Evolutionary conservation across 2,329 filamentous ascomycete species (phyloP).

Genomic region (Lachnellula occidentalis): DNA sequence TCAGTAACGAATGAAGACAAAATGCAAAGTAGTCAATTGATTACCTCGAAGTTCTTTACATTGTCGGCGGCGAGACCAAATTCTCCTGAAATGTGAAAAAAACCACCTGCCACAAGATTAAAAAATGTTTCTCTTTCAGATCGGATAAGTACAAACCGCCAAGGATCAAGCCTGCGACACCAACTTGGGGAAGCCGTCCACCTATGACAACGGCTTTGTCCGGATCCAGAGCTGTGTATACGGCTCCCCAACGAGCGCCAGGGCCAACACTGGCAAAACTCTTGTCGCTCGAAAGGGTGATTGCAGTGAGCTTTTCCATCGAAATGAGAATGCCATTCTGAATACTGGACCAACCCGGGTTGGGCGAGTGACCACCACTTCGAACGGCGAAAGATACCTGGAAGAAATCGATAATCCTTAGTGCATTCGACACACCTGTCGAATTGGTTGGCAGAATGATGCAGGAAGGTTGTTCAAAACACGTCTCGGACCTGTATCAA

Average conservation of each 20-base stretch:
- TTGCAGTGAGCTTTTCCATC: conserved; percentile 28
- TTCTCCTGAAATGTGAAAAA: conserved; percentile 15
- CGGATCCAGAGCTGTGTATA: conserved; percentile 33
- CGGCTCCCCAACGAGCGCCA: conserved; percentile 34
- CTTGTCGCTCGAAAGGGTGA: conserved; percentile 26
- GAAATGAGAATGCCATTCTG: conserved; percentile 43
- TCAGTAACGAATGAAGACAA: not conserved
- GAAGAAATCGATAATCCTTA: conserved; percentile 2
- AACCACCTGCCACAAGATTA: not conserved
- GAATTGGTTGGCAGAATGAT: too few species aligned
- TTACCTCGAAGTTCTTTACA: conserved; percentile 38
- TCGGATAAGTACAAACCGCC: not conserved
- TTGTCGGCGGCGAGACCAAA: conserved; percentile 44
- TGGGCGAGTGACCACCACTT: conserved; percentile 14
- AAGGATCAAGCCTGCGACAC: conserved; percentile 9
- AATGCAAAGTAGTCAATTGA: not conserved
- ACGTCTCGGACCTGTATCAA: too few species aligned
- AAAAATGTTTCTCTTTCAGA: too few species aligned
- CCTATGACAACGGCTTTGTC: conserved; percentile 31
- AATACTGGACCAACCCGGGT: conserved; percentile 44
- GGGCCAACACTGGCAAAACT: conserved; percentile 30
- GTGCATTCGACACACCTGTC: conserved; percentile 24
- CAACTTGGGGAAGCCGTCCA: conserved; percentile 22
- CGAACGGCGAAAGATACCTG: conserved; percentile 10
- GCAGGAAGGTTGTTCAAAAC: too few species aligned